Percentiles rank a stretch among this genome's conserved stretches.
phyloP scores from a whole-genome alignment of 2,329 filamentous ascomycete species.

The Aspergillus udagawae region DNA sequence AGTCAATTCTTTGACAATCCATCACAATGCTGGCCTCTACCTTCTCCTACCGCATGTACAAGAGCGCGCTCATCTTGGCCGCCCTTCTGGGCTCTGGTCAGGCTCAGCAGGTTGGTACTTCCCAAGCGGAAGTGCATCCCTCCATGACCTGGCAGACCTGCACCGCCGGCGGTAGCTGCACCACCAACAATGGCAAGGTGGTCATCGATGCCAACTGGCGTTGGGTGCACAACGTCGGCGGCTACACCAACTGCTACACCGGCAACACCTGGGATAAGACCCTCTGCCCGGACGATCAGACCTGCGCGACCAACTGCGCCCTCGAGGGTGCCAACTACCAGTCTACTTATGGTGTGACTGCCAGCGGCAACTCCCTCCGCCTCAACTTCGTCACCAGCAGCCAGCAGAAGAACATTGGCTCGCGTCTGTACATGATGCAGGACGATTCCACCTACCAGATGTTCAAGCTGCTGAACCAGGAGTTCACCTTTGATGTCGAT shows the following conservation, averaged over 20 bases:
- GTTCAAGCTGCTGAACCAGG: slow-evolving; percentile 62
- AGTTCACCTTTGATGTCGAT: slow-evolving; percentile 71
- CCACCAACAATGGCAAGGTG: slow-evolving; percentile 47
- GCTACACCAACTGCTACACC: slow-evolving; percentile 55
- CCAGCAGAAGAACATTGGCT: slow-evolving; percentile 36
- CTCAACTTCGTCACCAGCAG: slow-evolving; percentile 46
- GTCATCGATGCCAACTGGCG: slow-evolving; percentile 57
- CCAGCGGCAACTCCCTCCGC: slow-evolving; percentile 46
- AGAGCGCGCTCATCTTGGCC: slow-evolving; percentile 12
- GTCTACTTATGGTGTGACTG: slow-evolving; percentile 50
- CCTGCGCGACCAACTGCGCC: slow-evolving; percentile 55
- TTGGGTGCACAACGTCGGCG: slow-evolving; percentile 50
- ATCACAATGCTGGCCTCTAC: slow-evolving; percentile 6
- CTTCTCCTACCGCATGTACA: slow-evolving; percentile 12
- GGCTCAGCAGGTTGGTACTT: slow-evolving; percentile 21
- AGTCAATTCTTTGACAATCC: background rate
- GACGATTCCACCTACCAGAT: slow-evolving; percentile 60
- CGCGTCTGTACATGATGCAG: slow-evolving; percentile 63
- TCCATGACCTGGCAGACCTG: slow-evolving; percentile 50
- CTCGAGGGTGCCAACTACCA: slow-evolving; percentile 55
- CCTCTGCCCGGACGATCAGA: slow-evolving; percentile 46
- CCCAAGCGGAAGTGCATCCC: slow-evolving; percentile 40
- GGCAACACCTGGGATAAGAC: slow-evolving; percentile 50
- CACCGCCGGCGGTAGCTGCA: slow-evolving; percentile 48
- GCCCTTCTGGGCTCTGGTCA: slow-evolving; percentile 10